Base-by-base conservation (phyloP, 768 basidiomycete species). In the Boletus sensibilis region DNA sequence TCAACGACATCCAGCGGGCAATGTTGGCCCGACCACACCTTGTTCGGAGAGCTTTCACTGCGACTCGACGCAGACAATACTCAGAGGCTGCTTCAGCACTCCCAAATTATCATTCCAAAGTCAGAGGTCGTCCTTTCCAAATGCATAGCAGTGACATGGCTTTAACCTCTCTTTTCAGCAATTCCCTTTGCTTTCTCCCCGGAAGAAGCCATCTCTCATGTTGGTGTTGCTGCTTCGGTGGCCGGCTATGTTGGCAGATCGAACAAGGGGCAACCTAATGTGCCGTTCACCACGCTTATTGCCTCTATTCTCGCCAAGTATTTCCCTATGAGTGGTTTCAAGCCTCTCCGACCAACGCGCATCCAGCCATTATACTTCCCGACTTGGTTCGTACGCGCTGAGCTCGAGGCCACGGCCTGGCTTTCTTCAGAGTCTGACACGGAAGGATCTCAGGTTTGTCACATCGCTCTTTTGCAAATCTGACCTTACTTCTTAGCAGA, bases 291-390 rank as follows among this genome's bases (percentile, higher is more conserved):
- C 58, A 25, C 62, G 59, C 5, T 43, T 71, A 0, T 35, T 69
- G 13, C 66, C 60, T 57, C 78, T 70, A 0, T 58, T 67, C 64
- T 76, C 38, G 74, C 76, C 18, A 71, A 72, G 29, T 67, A 68
- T 49, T 60, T 83, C 29, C 76, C 78, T 3, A 65, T 62, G 23
- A 64, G 75, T 31, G 75, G 75, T 5, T 73, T 75, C 57, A 66
- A 72, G 40, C 70, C 75, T 47, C 57, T 79, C 5, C 75, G 63
- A 46, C 84, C 85, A 23, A 66, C 70, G 13, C 78, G 75, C 23
- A 74, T 83, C 25, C 71, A 76, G 44, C 78, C 84, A 8, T 69
- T 84, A 3, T 88, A 87, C 64, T 80, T 85, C 50, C 86, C 86
- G 4, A 78, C 76, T 12, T 88, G 86, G 86, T 72, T 83, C 31